Conservation (phyloP, 768 basidiomycete genomes). For the Solioccasus polychromus region DNA sequence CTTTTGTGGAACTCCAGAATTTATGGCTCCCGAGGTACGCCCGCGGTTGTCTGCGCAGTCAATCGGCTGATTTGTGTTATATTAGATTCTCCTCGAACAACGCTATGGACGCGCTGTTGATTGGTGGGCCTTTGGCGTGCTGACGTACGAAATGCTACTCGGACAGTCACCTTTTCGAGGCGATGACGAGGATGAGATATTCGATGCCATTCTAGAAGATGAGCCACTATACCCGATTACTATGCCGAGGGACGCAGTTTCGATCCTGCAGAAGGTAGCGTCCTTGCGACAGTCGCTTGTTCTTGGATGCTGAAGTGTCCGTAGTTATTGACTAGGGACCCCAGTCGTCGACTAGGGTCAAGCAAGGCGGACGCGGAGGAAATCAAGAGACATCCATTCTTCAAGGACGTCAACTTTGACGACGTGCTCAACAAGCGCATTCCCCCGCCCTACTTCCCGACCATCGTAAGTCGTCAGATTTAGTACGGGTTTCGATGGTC, state of each 20-base stretch:
- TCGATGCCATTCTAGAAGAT: constrained; percentile 98
- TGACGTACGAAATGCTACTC: constrained; percentile 98
- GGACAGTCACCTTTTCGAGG: constrained; percentile 99
- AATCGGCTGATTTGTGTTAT: constrained; percentile 5
- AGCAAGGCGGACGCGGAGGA: constrained; percentile 92
- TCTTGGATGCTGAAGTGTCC: constrained; percentile 4
- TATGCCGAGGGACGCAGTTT: constrained; percentile 97
- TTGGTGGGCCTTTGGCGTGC: constrained; percentile 99
- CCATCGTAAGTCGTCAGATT: constrained; percentile 62
- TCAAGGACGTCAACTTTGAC: constrained; percentile 96
- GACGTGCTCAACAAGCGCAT: constrained; percentile 97
- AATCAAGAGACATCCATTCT: constrained; percentile 97
- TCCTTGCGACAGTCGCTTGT: constrained; percentile 1
- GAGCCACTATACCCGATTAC: constrained; percentile 98
- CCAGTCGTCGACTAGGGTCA: constrained; percentile 84
- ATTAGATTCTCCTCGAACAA: constrained; percentile 95
- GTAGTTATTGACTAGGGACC: constrained; percentile 91
- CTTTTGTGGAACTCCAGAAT: constrained; percentile 99
- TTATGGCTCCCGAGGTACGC: constrained; percentile 97
- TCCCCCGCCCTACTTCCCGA: constrained; percentile 96
- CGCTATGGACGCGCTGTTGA: constrained; percentile 98
- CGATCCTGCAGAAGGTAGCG: constrained; percentile 85
- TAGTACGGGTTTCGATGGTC: constrained; percentile 4
- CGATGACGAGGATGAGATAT: constrained; percentile 99
- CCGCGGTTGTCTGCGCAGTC: not conserved